Evolutionary conservation across 2,329 filamentous ascomycete species (phyloP).

Genomic region (Trichoderma brevicompactum): DNA sequence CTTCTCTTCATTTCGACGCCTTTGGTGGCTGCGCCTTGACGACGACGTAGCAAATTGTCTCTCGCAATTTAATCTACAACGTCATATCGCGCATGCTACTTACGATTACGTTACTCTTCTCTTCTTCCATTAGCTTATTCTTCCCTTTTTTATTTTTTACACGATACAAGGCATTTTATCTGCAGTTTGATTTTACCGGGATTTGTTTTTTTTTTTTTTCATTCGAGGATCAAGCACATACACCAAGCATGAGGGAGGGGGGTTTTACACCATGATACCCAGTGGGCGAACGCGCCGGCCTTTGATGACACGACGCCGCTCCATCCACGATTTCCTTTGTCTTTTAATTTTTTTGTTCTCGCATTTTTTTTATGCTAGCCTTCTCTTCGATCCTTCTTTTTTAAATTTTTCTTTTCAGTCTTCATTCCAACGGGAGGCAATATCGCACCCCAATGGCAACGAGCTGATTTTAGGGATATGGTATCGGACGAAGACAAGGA

Average conservation of each 20-base stretch:
- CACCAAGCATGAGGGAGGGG: conserved; percentile 41
- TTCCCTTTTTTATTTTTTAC: background rate
- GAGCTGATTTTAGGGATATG: conserved; percentile 28
- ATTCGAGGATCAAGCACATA: conserved; percentile 37
- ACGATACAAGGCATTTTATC: conserved; percentile 18
- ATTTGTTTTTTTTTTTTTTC: background rate
- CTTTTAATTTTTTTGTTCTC: conserved; percentile 22
- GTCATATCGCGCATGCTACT: background rate
- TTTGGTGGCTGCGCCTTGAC: background rate
- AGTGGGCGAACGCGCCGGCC: conserved; percentile 45
- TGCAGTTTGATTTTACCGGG: conserved; percentile 8
- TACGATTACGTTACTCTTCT: background rate
- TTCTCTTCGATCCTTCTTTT: background rate
- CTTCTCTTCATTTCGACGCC: conserved; percentile 1
- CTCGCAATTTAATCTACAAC: conserved; percentile 1
- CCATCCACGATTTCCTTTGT: conserved; percentile 41
- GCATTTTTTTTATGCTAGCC: conserved; percentile 1
- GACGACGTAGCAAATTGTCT: background rate
- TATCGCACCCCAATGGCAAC: background rate
- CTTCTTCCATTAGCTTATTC: background rate
- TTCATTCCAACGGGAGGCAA: background rate
- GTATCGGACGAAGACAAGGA: conserved; percentile 31
- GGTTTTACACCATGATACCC: conserved; percentile 45
- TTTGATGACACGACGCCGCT: conserved; percentile 45
- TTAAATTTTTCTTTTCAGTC: background rate